Percentiles rank a stretch among this genome's conserved stretches.
These are phyloP conservation scores for Phytopythium sindhum DNA, from an alignment of 352 stramenopile genomes.

Conservation along the genomic window DNA sequence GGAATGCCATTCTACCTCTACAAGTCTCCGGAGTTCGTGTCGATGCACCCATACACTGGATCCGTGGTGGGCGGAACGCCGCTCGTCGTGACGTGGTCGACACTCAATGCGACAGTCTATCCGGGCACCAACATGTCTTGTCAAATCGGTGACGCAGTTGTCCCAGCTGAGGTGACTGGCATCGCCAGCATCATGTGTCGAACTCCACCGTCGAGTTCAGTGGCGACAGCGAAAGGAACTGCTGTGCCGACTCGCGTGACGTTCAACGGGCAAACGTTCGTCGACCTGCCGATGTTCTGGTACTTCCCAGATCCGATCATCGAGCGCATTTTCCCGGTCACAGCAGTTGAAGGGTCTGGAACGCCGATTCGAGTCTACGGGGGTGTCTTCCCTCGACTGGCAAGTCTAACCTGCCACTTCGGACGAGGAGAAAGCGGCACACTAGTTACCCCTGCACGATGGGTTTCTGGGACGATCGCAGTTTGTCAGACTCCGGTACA, in stretches of 20 bases:
- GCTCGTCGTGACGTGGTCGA: constrained; percentile 20
- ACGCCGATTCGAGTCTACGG: constrained; percentile 22
- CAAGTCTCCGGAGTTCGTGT: constrained; percentile 6
- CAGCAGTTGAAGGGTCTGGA: constrained; percentile 12
- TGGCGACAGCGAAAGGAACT: neutral
- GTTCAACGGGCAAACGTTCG: constrained; percentile 40
- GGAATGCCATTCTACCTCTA: constrained; percentile 31
- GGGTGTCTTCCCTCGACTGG: constrained; percentile 26
- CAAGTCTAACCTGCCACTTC: constrained; percentile 43
- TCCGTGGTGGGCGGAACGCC: constrained; percentile 22
- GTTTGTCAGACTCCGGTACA: constrained; percentile 28
- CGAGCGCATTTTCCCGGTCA: constrained; percentile 17
- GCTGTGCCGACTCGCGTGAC: constrained; percentile 19
- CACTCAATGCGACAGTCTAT: constrained; percentile 5
- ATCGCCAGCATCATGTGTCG: constrained; percentile 7
- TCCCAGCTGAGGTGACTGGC: constrained; percentile 7
- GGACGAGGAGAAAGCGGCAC: constrained; percentile 9
- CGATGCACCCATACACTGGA: constrained; percentile 10
- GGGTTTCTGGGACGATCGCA: constrained; percentile 21
- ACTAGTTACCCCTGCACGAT: constrained; percentile 14
- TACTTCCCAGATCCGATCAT: constrained; percentile 32
- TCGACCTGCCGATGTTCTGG: constrained; percentile 33
- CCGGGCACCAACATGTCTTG: constrained; percentile 12
- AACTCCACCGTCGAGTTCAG: constrained; percentile 3
- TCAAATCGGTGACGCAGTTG: constrained; percentile 18